Percentiles rank a stretch among this genome's conserved stretches.
Evolutionary conservation across 1,139 yeast genomes (phyloP).

Genomic region (Candida buenavistaensis): DNA sequence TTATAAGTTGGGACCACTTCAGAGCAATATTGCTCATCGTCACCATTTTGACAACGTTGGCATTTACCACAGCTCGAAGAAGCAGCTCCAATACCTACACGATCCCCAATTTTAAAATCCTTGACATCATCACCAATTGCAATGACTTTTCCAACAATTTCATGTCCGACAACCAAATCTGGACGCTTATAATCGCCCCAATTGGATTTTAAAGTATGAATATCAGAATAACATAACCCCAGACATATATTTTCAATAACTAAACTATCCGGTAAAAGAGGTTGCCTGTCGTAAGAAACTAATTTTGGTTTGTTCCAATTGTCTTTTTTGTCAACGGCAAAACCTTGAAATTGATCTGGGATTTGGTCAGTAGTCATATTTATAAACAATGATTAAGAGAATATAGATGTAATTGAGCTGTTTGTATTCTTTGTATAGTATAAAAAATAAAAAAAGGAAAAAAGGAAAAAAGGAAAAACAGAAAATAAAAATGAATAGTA

Average conservation of each 20-base stretch:
- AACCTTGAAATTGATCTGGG: constrained; percentile 45
- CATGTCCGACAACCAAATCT: constrained; percentile 44
- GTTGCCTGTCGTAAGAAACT: constrained; percentile 41
- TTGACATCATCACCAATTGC: constrained; percentile 50
- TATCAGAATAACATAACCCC: constrained; percentile 65
- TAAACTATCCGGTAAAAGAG: constrained; percentile 39
- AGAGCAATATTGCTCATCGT: constrained; percentile 53
- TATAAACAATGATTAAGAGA: too few relatives aligned
- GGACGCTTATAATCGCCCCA: constrained; percentile 35
- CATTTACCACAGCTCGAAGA: constrained; percentile 51
- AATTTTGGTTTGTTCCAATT: constrained; percentile 47
- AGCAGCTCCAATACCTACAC: constrained; percentile 65
- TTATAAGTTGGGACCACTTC: constrained; percentile 48
- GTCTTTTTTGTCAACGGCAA: constrained; percentile 36
- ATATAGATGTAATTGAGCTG: too few relatives aligned
- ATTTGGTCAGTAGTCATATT: constrained; percentile 16
- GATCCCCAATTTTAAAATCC: constrained; percentile 51
- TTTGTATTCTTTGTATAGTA: too few relatives aligned
- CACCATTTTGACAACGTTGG: constrained; percentile 41
- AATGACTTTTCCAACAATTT: constrained; percentile 55
- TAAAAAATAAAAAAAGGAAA: too few relatives aligned
- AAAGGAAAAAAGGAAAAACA: too few relatives aligned
- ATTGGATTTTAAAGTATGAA: constrained; percentile 48
- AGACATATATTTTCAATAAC: constrained; percentile 49
- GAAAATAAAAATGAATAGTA: too few relatives aligned